Conservation (phyloP, 371 early-diverging fungal genomes). For the Circinella umbellata region DNA sequence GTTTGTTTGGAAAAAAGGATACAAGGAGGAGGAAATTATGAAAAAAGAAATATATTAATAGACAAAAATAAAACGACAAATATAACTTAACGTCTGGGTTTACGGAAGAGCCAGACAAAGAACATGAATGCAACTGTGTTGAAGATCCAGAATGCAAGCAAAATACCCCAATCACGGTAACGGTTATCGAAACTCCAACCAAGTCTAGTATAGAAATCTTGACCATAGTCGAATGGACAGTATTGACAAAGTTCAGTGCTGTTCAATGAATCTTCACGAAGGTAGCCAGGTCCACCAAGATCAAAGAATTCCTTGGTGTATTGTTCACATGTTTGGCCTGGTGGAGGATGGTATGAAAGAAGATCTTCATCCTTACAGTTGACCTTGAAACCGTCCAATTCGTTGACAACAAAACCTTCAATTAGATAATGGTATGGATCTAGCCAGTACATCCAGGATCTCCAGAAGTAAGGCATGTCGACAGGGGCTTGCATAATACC, state of each 20-base stretch:
- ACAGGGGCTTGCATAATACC: constrained; percentile 73
- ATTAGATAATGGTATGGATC: constrained; percentile 75
- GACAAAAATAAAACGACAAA: neutral
- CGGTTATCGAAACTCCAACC: constrained; percentile 70
- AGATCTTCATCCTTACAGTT: constrained; percentile 57
- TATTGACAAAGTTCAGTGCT: constrained; percentile 66
- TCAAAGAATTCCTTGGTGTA: constrained; percentile 64
- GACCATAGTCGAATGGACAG: constrained; percentile 66
- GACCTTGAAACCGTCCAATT: constrained; percentile 60
- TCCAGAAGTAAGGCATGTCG: constrained; percentile 79
- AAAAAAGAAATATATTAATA: neutral
- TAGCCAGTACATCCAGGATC: constrained; percentile 77
- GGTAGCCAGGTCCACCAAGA: constrained; percentile 59
- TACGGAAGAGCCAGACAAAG: constrained; percentile 55
- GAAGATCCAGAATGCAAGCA: constrained; percentile 63
- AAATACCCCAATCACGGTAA: constrained; percentile 68
- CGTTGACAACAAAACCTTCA: constrained; percentile 78
- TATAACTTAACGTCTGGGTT: constrained; percentile 43
- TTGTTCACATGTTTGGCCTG: constrained; percentile 65
- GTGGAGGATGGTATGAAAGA: constrained; percentile 55
- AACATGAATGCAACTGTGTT: constrained; percentile 57
- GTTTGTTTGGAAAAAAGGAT: neutral
- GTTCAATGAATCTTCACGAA: constrained; percentile 45
- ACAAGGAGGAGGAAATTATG: neutral
- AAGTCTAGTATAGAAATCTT: constrained; percentile 60